Conservation (phyloP, 495 filamentous ascomycete species). For the Geoglossum glabrum region DNA sequence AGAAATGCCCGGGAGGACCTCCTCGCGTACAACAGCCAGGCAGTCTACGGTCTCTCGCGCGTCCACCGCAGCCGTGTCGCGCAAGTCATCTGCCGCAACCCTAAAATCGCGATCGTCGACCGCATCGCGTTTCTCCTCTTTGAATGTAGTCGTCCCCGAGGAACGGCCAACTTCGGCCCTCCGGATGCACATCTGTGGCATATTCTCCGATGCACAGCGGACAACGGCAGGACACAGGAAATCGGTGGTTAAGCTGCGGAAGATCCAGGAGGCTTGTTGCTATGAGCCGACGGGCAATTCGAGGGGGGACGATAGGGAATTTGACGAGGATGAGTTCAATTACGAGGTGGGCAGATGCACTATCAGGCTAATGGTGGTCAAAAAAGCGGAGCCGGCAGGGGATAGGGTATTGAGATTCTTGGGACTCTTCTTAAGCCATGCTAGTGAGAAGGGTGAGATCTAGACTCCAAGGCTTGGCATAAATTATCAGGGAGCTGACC, state of each 20-base stretch:
- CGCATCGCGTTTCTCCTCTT: constrained; percentile 38
- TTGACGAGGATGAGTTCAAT: constrained; percentile 73
- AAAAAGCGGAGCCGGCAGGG: constrained; percentile 79
- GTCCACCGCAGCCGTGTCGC: constrained; percentile 11
- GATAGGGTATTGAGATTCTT: constrained; percentile 72
- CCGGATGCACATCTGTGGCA: constrained; percentile 51
- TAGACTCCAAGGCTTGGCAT: constrained; percentile 8
- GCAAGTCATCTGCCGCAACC: constrained; percentile 18
- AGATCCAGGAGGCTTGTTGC: constrained; percentile 74
- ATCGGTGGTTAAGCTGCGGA: constrained; percentile 63
- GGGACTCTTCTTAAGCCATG: constrained; percentile 62
- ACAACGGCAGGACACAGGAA: constrained; percentile 80
- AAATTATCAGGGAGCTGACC: neutral
- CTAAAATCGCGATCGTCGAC: constrained; percentile 14
- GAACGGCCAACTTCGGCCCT: constrained; percentile 52
- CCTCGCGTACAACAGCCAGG: constrained; percentile 11
- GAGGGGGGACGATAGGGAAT: constrained; percentile 31
- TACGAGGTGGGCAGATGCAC: constrained; percentile 66
- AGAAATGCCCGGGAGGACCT: constrained; percentile 20
- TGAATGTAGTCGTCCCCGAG: constrained; percentile 44
- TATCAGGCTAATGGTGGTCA: constrained; percentile 60
- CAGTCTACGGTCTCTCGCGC: constrained; percentile 7
- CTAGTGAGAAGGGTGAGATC: constrained; percentile 58
- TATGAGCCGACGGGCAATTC: constrained; percentile 41
- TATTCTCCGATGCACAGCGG: constrained; percentile 76